Base-by-base conservation (phyloP, 2,329 filamentous ascomycete genomes). In the Botrytis galanthina region DNA sequence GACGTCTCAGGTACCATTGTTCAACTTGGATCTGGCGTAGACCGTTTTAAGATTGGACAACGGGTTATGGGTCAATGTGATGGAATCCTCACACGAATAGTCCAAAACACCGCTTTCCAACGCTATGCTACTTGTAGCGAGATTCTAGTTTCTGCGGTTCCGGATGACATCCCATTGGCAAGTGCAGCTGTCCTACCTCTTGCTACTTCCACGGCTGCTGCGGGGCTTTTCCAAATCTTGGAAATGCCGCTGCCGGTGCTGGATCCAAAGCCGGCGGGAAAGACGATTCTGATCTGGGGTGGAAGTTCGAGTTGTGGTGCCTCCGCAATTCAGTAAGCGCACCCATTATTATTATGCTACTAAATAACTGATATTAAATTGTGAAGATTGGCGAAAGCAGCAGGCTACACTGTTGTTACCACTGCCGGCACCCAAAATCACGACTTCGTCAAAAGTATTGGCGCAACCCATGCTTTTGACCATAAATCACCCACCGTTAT, bases 391-490 rank as follows among this genome's bases (percentile, higher is more conserved):
- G 76, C 77, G n/a, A 70, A 74, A 29, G 76, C 77, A 9, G 75
- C 83, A 22, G 85, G 85, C 0, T 79, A 83, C 26, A 79, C 74
- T 0, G 81, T 83, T 5, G 82, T 87, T n/a, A 80, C 84, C 0
- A 86, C 85, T 1, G 85, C 83, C 75, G 85, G 85, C 0, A 81
- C 83, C 0, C 71, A 74, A 48, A 87, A 86, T 75, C 82, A 82
- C 69, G 81, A 82, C 3, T 80, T 86, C 1, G 83, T 83, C n/a
- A 79, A 81, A 51, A 73, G 73, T 0, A 82, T 80, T 46, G 86
- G 87, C 1, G 86, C 86, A 1, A 82, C 81, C 8, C 77, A 79
- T 7, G 81, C 80, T 8, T 86, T 87, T 76, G 85, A 88, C 78
- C 85, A 88, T 76, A 75, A 78, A 59, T 79, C 70, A 22, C 64